Conservation (phyloP, 2,329 filamentous ascomycete species). For the Penicillium decumbens region DNA sequence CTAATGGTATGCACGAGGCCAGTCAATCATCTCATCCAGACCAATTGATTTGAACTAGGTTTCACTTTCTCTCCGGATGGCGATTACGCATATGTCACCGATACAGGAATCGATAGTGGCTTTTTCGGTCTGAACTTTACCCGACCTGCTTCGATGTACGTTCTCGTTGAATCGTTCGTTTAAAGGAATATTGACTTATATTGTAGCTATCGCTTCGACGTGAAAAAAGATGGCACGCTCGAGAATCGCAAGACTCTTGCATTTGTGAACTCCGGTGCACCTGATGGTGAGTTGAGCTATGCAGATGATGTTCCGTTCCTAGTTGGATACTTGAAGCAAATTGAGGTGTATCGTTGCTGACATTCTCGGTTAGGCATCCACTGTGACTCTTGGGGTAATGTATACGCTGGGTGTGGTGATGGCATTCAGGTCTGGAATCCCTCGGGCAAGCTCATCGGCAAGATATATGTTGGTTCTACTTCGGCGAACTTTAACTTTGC, state of each 20-base stretch:
- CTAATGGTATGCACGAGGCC: background rate
- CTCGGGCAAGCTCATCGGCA: conserved; percentile 50
- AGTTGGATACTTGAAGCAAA: too few species aligned
- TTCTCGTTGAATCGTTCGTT: too few species aligned
- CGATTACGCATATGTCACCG: conserved; percentile 15
- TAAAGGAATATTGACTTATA: too few species aligned
- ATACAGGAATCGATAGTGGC: conserved; percentile 17
- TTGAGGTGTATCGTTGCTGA: background rate
- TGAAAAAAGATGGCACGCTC: background rate
- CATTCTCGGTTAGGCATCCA: conserved; percentile 36
- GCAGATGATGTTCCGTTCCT: background rate
- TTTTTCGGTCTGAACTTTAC: conserved; percentile 16
- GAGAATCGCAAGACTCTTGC: background rate
- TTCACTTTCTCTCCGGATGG: conserved; percentile 20
- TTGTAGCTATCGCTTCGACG: background rate
- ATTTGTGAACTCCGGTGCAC: background rate
- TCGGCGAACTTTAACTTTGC: conserved; percentile 50
- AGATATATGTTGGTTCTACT: conserved; percentile 43
- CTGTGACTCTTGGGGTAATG: conserved; percentile 52
- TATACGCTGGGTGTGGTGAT: conserved; percentile 53
- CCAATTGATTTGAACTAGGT: background rate
- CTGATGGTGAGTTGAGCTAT: background rate
- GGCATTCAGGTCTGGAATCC: conserved; percentile 52
- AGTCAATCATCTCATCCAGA: background rate
- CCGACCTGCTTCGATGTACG: conserved; percentile 14